Base-by-base conservation (phyloP, 148 eudicot species). In the Amaranthus palmeri region DNA sequence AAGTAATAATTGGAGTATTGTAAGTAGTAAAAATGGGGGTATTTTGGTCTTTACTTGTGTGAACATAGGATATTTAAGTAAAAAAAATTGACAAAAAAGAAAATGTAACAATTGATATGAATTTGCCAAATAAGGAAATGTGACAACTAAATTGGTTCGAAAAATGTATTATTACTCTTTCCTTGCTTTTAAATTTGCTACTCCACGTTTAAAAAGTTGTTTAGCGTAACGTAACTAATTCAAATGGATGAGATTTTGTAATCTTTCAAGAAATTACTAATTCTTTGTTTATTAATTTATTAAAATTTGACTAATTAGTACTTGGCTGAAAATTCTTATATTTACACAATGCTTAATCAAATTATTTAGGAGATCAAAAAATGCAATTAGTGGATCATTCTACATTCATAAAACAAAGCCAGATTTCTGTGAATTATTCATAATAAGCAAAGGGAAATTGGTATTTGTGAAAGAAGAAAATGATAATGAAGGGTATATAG, bases 331-430 rank as follows among this genome's bases (percentile, higher is more conserved):
- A 62, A 6, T 62, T 11, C 5, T 62, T 3, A 46, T 0, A 9
- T 8, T 6, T 41, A 42, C 13, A 25, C 6, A 43, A 54, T 71
- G 61, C 54, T 59, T 67, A 52, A 72, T 66, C 58, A 67, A 65
- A 4, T 43, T 4, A 42, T 51, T 42, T 46, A 89, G 97, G 89
- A 88, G 77, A 75, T 81, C 88, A 51, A 86, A 74, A 56, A 70
- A 77, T 45, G 87, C 75, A 15, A 73, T 85, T 8, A 85, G 74
- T 42, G 85, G 83, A 62, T 79, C 86, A 48, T 85, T 82, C 18
- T 80, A 80, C 55, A 77, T 89, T 63, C 79, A 82, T 18, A 69
- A 81, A 44, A 67, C 83, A 36, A 92, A 92, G 68, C 97, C 97
- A 0, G 88, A 82, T 2, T 87, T 82, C 65, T 92, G 97, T 72